These are phyloP conservation scores for Crithidia fasciculata DNA, from an alignment of 208 protist genomes.

Conservation along the genomic window DNA sequence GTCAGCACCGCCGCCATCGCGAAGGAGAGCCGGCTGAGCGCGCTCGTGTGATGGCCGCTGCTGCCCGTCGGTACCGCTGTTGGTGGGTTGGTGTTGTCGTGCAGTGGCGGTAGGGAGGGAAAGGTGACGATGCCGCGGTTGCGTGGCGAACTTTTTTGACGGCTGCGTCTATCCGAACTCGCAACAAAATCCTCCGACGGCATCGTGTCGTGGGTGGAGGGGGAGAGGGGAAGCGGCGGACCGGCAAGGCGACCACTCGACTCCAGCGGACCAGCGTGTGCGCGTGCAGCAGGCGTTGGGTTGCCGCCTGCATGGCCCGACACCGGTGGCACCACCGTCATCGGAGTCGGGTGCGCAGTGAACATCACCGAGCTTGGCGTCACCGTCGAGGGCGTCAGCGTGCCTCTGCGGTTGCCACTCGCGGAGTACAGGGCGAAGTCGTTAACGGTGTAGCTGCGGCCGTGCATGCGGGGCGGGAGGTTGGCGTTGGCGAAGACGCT, in stretches of 20 bases:
- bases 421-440: constrained; percentile 8
- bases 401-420: neutral
- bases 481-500: neutral
- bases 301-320: neutral
- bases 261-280: constrained; percentile 4
- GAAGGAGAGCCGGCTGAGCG: neutral
- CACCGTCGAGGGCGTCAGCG: neutral
- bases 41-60: neutral
- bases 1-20: constrained; percentile 12
- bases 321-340: neutral
- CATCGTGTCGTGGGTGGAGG: neutral
- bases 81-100: neutral
- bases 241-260: neutral
- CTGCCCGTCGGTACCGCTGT: neutral
- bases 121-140: neutral
- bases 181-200: neutral
- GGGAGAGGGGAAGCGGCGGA: neutral
- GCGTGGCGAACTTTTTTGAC: neutral
- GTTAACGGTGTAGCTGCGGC: constrained; percentile 19
- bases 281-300: neutral
- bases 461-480: neutral
- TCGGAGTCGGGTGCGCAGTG: neutral
- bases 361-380: neutral
- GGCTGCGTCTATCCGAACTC: neutral
- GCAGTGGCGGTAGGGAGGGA: constrained; percentile 4